phyloP scores from a whole-genome alignment of 495 filamentous ascomycete genomes.

The Tuber borchii region DNA sequence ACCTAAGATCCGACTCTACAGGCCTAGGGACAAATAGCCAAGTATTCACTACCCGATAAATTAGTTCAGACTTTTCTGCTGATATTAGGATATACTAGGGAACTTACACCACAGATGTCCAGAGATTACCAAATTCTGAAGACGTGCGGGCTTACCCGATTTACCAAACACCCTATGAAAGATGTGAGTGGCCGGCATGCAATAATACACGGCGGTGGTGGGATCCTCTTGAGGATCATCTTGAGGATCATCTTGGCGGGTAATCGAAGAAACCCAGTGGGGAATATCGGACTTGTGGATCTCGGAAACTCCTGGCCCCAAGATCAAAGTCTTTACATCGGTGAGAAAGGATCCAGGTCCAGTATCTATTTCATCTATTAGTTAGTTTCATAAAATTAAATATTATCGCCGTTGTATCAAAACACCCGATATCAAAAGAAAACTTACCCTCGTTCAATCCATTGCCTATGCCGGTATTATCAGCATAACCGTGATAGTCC shows the following conservation, averaged over 20 bases:
- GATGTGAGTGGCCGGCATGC: neutral
- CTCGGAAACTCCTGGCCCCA: constrained; percentile 5
- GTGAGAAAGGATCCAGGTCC: constrained; percentile 2
- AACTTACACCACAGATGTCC: constrained; percentile 21
- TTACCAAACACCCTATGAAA: constrained; percentile 9
- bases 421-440: neutral
- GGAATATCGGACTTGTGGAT: neutral
- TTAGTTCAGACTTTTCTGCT: neutral
- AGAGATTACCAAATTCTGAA: constrained; percentile 21
- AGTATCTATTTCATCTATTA: neutral
- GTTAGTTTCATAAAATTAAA: constrained; percentile 1
- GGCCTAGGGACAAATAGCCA: constrained; percentile 12
- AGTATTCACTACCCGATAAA: constrained; percentile 10
- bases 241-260: neutral
- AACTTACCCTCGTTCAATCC: constrained; percentile 3
- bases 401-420: neutral
- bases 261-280: neutral
- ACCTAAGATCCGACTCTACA: neutral
- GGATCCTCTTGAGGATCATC: neutral
- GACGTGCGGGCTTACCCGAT: neutral
- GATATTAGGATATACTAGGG: neutral
- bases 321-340: constrained; percentile 9
- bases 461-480: neutral
- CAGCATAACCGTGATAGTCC: too few relatives aligned
- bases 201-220: neutral